Base-by-base conservation (phyloP, 2,329 filamentous ascomycete genomes). In the Pseudogymnoascus destructans region DNA sequence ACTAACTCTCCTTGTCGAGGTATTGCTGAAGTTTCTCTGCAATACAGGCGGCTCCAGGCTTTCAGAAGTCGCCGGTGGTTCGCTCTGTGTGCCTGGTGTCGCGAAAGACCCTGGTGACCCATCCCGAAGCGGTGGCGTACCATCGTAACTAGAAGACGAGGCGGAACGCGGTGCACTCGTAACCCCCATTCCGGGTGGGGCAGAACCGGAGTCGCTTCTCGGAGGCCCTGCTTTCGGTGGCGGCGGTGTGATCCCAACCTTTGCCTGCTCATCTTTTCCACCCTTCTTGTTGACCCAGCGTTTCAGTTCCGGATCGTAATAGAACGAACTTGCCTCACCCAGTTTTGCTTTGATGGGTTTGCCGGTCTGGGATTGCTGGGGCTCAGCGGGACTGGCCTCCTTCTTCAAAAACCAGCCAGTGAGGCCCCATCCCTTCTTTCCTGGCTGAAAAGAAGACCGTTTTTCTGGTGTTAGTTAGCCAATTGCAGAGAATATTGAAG, bases 231-330 rank as follows among this genome's bases (percentile, higher is more conserved):
- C 73, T 64, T 79, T 83, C 0, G 91, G 91, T 3, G 90, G 91
- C 1, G 93, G 91, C 1, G 92, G 87, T 0, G 90, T 84, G 1
- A 84, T 83, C 52, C 79, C 75, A 62, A 82, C 79, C 2, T 79
- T 74, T 23, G 78, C 74, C 7, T 74, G 73, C 42, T 79, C 80
- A 58, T 86, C 84, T 11, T 74, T 75, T 10, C 85, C 85, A 9
- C 82, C 82, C 70, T 95, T 96, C 76, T 96, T 96, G 75, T 98
- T 97, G 70, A 98, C 79, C 95, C 95, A 98, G 70, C 93, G 90
- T 75, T 95, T 95, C 57, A 95, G 79, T n/a, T 96, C 88, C 2
- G 90, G 87, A 68, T 98, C 93, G 67, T 93, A 98, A 64, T 92
- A 86, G 71, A 98, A 96, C 49, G 84, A 89, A 70, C 83, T 95